Base-by-base conservation (phyloP, 441 rosid species). In the Cnidoscolus chayamansa region DNA sequence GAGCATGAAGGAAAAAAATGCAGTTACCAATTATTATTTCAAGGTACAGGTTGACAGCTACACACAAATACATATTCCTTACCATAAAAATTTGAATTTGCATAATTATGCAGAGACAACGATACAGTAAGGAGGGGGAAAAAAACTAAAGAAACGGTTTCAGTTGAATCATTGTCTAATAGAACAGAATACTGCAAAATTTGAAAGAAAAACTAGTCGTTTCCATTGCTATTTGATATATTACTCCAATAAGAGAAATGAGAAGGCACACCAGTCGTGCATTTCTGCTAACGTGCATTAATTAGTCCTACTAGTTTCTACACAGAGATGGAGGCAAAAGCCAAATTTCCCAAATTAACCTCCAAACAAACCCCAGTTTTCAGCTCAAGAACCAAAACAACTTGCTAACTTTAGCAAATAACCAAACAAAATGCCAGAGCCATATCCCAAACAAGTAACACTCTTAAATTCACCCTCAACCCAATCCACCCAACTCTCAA, bases 321-420 rank as follows among this genome's bases (percentile, higher is more conserved):
- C 67, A 48, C 59, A 50, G 30, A 57, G 51, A 15, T 54, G 15
- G 47, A 66, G 45, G 56, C 56, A 3, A 71, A 56, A 71, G 62
- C 72, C 58, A 61, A 25, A 64, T 55, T 72, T 48, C 75, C 78
- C 13, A 73, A 81, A 77, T 64, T 77, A 70, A 20, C 77, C 61
- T n/a, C 66, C 50, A 30, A 73, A 49, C 40, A 68, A 74, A 55
- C 32, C 60, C 59, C 67, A 73, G 49, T 57, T 57, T 68, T 13
- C 62, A 45, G 70, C 74, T 45, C 40, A 30, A 43, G 20, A 65
- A 19, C 25, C 7, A 19, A 19, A 47, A 43, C 57, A 11, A 65
- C 60, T 19, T 56, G 59, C 67, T 60, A 74, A 78, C 65, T 60
- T 66, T 19, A 63, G 59, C 78, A 43, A 56, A 49, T 68, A 72